Evolutionary conservation across 2,329 filamentous ascomycete species (phyloP).

Genomic region (Cladosporium sp.): DNA sequence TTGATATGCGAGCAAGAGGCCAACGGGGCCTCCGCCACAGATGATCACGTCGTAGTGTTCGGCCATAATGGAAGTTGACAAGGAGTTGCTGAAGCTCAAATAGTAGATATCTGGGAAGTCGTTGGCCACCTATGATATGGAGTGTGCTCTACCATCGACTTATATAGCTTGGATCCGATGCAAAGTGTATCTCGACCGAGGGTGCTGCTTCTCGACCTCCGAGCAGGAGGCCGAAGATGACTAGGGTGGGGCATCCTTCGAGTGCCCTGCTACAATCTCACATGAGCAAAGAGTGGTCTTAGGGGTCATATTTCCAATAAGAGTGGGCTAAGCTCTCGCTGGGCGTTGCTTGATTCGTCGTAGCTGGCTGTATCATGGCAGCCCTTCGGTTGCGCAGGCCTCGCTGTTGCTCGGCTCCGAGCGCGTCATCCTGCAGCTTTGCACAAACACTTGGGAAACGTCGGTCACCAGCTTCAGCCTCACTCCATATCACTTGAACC

Average conservation of each 20-base stretch:
- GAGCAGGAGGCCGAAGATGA: background rate
- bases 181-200: background rate
- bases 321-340: no score
- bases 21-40: conserved; percentile 27
- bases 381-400: no score
- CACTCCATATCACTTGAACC: background rate
- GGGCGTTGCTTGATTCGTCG: no score
- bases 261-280: background rate
- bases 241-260: background rate
- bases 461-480: background rate
- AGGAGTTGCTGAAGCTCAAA: background rate
- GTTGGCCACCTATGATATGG: background rate
- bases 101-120: background rate
- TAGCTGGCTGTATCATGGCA: no score
- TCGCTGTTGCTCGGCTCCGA: background rate
- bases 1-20: conserved; percentile 50
- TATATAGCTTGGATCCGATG: background rate
- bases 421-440: background rate
- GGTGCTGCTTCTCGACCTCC: background rate
- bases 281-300: no score
- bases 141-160: background rate
- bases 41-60: conserved; percentile 24
- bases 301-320: no score
- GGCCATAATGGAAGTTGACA: background rate
- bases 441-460: background rate